Evolutionary conservation across 257 asterid species (phyloP), one percentile per base, ranked within the genome.

Genomic region (Nicotiana attenuata): DNA sequence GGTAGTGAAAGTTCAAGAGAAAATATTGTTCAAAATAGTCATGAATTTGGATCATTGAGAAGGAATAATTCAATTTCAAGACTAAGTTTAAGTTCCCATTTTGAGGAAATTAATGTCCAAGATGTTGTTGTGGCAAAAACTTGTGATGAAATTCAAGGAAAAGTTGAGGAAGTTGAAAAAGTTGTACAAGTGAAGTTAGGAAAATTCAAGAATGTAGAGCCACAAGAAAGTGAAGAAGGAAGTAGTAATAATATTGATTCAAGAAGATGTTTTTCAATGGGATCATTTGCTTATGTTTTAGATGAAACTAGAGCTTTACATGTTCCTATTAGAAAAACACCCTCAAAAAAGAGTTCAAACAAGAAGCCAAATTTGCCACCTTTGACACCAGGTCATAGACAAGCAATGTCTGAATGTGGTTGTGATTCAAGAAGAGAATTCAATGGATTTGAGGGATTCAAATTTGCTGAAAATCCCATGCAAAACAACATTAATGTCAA

Each of bases 251-350:
- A 81, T 73, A 84, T 85, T 59, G 97, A 89, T 82, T 86, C 92
- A 75, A 93, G 99, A 33, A 88, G 99, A 68, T 96, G 99, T 80
- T 92, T 93, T 78, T 96, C 99, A 0, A 94, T 96, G 99, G 98
- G 98, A 9, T 94, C 99, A 45, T 92, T 96, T 85, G 99, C 98
- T 47, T 96, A 96, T 82, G 87, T 96, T 2, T 90, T 96, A 97
- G 96, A 94, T 73, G 97, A 90, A 56, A 91, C 85, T 26, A 82
- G 93, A 17, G 68, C 91, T 65, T 85, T 96, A 24, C 95, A 90
- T 86, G 99, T 96, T 3, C 97, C 98, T 1, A 92, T 96, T 57
- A 89, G 90, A 77, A 90, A 10, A 29, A 80, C 96, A 47, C 96
- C 94, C 7, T 1, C 81, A 33, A 93, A 92, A 88, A 92, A 91